phyloP scores from a whole-genome alignment of 2,329 filamentous ascomycete species.

The Zymoseptoria ardabiliae region DNA sequence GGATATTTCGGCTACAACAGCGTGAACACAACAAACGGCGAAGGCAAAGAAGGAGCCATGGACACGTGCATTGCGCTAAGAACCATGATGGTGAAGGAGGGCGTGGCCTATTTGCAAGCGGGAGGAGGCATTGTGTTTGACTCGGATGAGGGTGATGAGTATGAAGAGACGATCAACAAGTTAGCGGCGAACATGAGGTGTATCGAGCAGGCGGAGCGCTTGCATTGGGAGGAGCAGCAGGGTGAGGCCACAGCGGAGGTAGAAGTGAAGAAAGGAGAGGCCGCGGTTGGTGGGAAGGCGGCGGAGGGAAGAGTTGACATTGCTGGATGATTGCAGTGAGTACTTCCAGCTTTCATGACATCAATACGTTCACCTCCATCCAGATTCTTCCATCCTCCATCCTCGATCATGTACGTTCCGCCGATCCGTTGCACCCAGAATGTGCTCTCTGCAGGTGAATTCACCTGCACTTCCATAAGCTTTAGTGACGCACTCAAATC shows the following conservation, averaged over 20 bases:
- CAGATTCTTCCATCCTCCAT: background rate
- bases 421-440: too few species aligned
- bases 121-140: slow-evolving; percentile 91
- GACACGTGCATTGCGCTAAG: slow-evolving; percentile 77
- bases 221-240: slow-evolving; percentile 47
- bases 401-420: background rate
- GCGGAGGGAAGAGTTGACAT: background rate
- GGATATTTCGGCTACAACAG: slow-evolving; percentile 90
- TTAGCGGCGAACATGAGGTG: slow-evolving; percentile 81
- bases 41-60: slow-evolving; percentile 73
- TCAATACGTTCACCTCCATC: background rate
- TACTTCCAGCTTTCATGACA: background rate
- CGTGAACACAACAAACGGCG: slow-evolving; percentile 52
- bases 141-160: slow-evolving; percentile 84
- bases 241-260: background rate
- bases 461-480: background rate
- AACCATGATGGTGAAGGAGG: slow-evolving; percentile 92
- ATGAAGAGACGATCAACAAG: slow-evolving; percentile 96
- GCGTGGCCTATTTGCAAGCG: slow-evolving; percentile 81
- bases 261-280: background rate
- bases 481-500: background rate
- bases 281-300: background rate
- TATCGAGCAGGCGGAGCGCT: slow-evolving; percentile 74
- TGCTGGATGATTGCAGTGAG: background rate
- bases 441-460: background rate